These are phyloP conservation scores for Haplosporangium gracile DNA, from an alignment of 192 early-diverging fungal genomes.

Conservation along the genomic window DNA sequence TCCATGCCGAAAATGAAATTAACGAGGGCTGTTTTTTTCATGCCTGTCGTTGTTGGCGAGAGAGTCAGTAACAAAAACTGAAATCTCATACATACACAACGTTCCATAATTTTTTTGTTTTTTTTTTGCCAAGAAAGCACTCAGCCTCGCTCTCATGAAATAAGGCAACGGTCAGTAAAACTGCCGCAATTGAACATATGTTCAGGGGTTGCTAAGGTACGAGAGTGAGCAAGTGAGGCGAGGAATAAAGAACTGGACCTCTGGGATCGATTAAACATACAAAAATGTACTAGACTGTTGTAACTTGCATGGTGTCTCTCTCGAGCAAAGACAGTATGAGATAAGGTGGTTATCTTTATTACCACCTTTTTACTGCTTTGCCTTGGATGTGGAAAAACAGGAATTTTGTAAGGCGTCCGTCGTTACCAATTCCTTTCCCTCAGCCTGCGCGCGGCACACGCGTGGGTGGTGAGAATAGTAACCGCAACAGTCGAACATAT, in stretches of 20 bases:
- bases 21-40: slow-evolving; percentile 1
- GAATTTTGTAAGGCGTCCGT: background rate
- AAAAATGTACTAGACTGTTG: background rate
- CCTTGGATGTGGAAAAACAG: background rate
- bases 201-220: background rate
- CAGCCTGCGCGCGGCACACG: no score
- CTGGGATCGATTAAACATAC: background rate
- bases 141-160: background rate
- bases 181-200: background rate
- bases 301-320: background rate
- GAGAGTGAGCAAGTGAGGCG: background rate
- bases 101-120: background rate
- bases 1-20: background rate
- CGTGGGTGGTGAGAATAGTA: background rate
- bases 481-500: background rate
- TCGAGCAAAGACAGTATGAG: background rate
- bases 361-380: background rate
- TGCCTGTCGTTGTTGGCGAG: background rate
- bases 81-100: background rate
- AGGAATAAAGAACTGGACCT: no score
- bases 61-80: background rate
- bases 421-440: no score
- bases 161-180: background rate
- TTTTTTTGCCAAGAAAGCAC: background rate
- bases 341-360: background rate